Evolutionary conservation across 2,329 filamentous ascomycete genomes (phyloP), one percentile per base, ranked within the genome.

Genomic region (Fusarium sp.): DNA sequence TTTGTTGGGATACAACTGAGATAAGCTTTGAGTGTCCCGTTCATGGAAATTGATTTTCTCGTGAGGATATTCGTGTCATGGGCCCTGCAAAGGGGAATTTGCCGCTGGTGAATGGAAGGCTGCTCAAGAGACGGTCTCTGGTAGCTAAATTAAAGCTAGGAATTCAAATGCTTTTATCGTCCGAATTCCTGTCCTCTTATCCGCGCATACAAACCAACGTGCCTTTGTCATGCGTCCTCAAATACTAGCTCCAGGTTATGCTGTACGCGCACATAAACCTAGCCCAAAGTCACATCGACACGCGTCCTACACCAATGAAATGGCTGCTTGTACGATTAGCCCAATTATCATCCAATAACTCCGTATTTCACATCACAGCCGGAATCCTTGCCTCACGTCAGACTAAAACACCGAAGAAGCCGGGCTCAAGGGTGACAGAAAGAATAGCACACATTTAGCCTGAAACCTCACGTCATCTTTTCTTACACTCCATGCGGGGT

Each of bases 11-110:
- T 60, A 66, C 75, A 7, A 76, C 76, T 0, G 84, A 87, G 74
- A 85, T 84, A 76, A 83, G 79, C 49, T 87, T 81, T 76, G 85
- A 88, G 72, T 88, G 85, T 65, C 85, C 85, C 0, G 74, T 82
- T 0, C 80, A 82, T 58, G 80, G 80, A 2, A 82, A 79, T 52
- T 72, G 81, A 11, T 82, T 71, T 18, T 70, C 67, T 5, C 59
- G 58, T 9, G 62, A 66, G 48, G 67, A 65, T n/a, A 53, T 64
- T 11, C 69, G 67, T 27, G 58, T 71, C 0, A 71, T 64, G 42
- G 67, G 67, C 0, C 65, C 67, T 0, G 29, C 69, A 0, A 70
- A 71, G 39, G 60, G 43, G 2, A 67, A 67, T 3, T 11, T 65
- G 35, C 7, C n/a, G 6, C 50, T 58, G 0, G 47, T 58, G 8